Evolutionary conservation across 768 basidiomycete genomes (phyloP).

Genomic region (Leucocoprinus birnbaumii): DNA sequence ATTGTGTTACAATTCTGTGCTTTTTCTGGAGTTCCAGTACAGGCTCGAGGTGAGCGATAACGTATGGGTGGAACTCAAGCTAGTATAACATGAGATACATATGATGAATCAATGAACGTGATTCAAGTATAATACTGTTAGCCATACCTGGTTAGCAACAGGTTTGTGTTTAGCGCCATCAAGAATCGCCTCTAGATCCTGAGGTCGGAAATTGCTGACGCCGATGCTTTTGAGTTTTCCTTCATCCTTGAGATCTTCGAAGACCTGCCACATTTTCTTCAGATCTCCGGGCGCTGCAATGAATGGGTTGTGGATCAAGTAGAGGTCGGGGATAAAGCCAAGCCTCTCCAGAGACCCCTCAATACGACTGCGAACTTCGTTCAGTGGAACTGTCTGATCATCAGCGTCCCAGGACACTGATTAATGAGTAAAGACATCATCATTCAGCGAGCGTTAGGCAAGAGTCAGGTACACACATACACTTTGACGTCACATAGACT

Average conservation of each 20-base stretch:
- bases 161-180: constrained; percentile 46
- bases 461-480: constrained; percentile 17
- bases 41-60: constrained; percentile 28
- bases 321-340: constrained; percentile 46
- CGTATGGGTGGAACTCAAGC: constrained; percentile 37
- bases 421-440: not conserved
- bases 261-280: constrained; percentile 42
- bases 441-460: not conserved
- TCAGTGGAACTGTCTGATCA: constrained; percentile 20
- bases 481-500: constrained; percentile 49
- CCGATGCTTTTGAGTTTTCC: constrained; percentile 41
- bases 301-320: constrained; percentile 46
- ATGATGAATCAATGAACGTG: no score
- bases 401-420: not conserved
- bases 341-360: constrained; percentile 45
- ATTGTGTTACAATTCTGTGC: constrained; percentile 34
- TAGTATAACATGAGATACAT: no score
- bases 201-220: constrained; percentile 50
- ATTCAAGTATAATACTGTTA: no score
- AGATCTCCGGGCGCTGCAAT: constrained; percentile 23
- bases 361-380: constrained; percentile 38
- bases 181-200: constrained; percentile 40
- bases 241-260: constrained; percentile 46
- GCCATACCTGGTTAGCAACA: constrained; percentile 50
- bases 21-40: constrained; percentile 30